Evolutionary conservation across 306 rosid species (phyloP), one percentile per base, ranked within the genome.

Genomic region (Ceratonia siliqua): DNA sequence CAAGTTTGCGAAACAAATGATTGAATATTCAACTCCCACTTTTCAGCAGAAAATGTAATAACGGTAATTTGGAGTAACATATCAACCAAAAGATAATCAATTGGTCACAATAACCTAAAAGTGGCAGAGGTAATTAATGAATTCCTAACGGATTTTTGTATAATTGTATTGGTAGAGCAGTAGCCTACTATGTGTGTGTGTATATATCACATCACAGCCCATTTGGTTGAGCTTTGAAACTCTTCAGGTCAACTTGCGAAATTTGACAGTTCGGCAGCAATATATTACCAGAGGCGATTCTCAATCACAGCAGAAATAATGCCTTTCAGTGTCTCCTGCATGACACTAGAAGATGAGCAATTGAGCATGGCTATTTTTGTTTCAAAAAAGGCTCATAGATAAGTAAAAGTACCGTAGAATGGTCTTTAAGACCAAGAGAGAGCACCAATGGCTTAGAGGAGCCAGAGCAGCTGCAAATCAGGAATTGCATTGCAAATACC

Each of bases 391-490:
- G 69, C 14, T 17, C 49, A 25, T 1, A 73, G 53, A 65, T 20
- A 1, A 56, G 39, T 30, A 32, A 57, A 32, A 15, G 33, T 85
- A 88, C 97, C 90, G 32, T 72, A 25, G 97, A 87, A 84, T 94
- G 94, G 79, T 94, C 97, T 89, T 84, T 91, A 55, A 94, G 96
- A 74, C 98, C 96, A 70, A 94, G 98, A 68, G 97, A 89, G 57
- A 94, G 87, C 81, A 94, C 80, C 73, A 94, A 83, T 2, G 91
- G 84, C 79, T 14, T 87, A 33, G 94, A 82, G 55, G 94, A 82
- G 17, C 93, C 90, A 14, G 89, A 83, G 46, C 33, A 73, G 78
- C 98, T 91, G 91, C 83, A 82, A 52, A 84, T 61, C 74, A 75
- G 17, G 56, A 75, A 66, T 63, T 43, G 35, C 49, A 65, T 33